A percentile compares a stretch with the other conserved stretches of the same genome.
These are phyloP conservation scores for Lactarius tabidus DNA, from an alignment of 768 basidiomycete genomes.

Conservation along the genomic window DNA sequence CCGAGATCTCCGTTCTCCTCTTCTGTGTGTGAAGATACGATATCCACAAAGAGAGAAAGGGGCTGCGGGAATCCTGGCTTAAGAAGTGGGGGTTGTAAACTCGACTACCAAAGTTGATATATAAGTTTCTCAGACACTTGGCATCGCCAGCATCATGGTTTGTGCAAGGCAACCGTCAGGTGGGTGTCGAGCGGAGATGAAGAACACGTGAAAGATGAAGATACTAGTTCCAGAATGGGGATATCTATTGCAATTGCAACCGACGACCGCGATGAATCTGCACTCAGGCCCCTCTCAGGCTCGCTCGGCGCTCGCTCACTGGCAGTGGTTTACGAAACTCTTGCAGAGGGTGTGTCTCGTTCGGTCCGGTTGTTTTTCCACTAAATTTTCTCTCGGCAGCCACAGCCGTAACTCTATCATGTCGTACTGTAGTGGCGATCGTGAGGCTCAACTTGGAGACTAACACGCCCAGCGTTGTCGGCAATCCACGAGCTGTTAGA, in stretches of 20 bases:
- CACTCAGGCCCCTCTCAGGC: neutral
- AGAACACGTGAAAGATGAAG: neutral
- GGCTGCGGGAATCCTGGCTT: conserved; percentile 15
- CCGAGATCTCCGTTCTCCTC: neutral
- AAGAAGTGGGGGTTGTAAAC: conserved; percentile 19
- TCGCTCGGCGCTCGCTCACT: neutral
- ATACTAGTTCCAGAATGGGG: neutral
- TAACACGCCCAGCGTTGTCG: conserved; percentile 4
- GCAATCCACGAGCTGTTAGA: neutral
- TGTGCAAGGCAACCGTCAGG: neutral
- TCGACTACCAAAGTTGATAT: conserved; percentile 14
- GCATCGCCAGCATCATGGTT: conserved; percentile 5
- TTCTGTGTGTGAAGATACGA: neutral
- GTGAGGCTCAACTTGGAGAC: conserved; percentile 1
- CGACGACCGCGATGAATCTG: neutral
- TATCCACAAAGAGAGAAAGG: conserved; percentile 18
- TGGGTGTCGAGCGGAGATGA: neutral
- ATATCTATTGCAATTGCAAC: neutral
- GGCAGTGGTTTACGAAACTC: neutral
- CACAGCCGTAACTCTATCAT: neutral
- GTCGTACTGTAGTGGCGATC: neutral
- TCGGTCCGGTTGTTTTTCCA: neutral
- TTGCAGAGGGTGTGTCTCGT: neutral
- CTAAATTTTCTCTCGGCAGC: neutral
- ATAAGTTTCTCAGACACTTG: neutral